Evolutionary conservation across 345 rosid species (phyloP).

Genomic region (Leavenworthia alabamica): DNA sequence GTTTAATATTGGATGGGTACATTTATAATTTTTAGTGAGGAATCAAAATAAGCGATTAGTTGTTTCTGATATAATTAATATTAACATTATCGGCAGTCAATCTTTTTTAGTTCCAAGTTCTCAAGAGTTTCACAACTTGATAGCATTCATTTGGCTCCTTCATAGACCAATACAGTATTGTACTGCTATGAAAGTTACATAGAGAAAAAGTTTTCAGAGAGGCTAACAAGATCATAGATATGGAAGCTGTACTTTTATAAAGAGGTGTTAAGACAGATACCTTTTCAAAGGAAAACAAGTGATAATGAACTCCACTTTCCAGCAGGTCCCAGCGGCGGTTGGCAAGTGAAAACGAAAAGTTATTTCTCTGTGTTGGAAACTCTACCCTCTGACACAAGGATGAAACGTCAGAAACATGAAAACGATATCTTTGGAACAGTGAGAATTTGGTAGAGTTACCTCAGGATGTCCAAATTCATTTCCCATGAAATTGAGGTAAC

Average conservation of each 20-base stretch:
- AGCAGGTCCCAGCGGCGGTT: conserved; percentile 78
- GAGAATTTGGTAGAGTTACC: conserved; percentile 37
- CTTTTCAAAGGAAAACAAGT: conserved; percentile 77
- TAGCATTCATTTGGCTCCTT: neutral
- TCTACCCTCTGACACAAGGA: conserved; percentile 62
- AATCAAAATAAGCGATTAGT: neutral
- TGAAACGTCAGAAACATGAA: conserved; percentile 28
- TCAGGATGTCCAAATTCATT: conserved; percentile 96
- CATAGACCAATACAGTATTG: neutral
- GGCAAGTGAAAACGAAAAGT: conserved; percentile 78
- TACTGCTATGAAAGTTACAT: neutral
- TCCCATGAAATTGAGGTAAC: conserved; percentile 96
- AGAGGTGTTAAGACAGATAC: conserved; percentile 13
- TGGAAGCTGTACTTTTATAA: neutral
- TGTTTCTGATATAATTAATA: no score
- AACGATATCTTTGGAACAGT: conserved; percentile 6
- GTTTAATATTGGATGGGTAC: neutral
- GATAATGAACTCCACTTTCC: conserved; percentile 45
- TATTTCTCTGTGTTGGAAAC: conserved; percentile 84
- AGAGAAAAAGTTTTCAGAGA: neutral
- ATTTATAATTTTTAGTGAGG: neutral
- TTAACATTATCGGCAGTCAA: neutral
- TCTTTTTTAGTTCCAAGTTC: neutral
- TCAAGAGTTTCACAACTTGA: neutral
- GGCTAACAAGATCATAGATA: neutral